A percentile compares a stretch with the other conserved stretches of the same genome.
phyloP scores from a whole-genome alignment of 2,329 filamentous ascomycete species.

The Tolypocladium tundrense region DNA sequence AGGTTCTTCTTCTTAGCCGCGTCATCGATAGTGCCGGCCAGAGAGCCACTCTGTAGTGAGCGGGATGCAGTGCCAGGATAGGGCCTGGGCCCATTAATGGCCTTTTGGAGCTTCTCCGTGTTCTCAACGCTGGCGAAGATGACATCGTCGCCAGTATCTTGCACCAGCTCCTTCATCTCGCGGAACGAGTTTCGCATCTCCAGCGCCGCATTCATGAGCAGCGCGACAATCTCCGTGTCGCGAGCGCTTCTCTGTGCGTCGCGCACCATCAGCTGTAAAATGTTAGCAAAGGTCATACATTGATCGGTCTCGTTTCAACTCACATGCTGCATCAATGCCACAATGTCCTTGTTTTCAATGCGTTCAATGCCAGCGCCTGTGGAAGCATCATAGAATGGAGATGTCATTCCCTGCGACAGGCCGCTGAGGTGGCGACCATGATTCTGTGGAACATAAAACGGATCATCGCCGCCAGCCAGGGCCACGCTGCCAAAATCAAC shows the following conservation, averaged over 20 bases:
- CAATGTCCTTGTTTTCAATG: slow-evolving; percentile 93
- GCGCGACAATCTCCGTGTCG: slow-evolving; percentile 92
- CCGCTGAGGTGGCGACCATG: slow-evolving; percentile 67
- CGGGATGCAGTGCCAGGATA: slow-evolving; percentile 58
- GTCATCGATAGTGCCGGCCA: slow-evolving; percentile 45
- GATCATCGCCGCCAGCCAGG: slow-evolving; percentile 45
- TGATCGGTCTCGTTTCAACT: slow-evolving; percentile 20
- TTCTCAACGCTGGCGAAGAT: slow-evolving; percentile 83
- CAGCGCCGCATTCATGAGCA: slow-evolving; percentile 82
- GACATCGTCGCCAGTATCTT: slow-evolving; percentile 71
- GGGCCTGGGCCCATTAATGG: slow-evolving; percentile 77
- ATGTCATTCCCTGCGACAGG: slow-evolving; percentile 83
- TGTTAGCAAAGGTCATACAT: slow-evolving; percentile 12
- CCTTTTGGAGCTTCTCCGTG: slow-evolving; percentile 74
- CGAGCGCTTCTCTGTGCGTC: slow-evolving; percentile 93
- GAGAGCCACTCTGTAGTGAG: slow-evolving; percentile 45
- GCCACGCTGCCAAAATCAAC: slow-evolving; percentile 40
- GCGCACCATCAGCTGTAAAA: slow-evolving; percentile 68
- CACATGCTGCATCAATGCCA: slow-evolving; percentile 93
- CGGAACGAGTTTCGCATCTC: slow-evolving; percentile 97
- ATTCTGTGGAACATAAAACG: slow-evolving; percentile 50
- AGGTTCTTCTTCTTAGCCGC: slow-evolving; percentile 80
- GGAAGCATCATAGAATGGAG: slow-evolving; percentile 81
- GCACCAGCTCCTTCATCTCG: slow-evolving; percentile 86
- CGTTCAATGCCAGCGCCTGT: slow-evolving; percentile 81